Evolutionary conservation across 768 basidiomycete species (phyloP).

Genomic region (Leccinum ochraceum): DNA sequence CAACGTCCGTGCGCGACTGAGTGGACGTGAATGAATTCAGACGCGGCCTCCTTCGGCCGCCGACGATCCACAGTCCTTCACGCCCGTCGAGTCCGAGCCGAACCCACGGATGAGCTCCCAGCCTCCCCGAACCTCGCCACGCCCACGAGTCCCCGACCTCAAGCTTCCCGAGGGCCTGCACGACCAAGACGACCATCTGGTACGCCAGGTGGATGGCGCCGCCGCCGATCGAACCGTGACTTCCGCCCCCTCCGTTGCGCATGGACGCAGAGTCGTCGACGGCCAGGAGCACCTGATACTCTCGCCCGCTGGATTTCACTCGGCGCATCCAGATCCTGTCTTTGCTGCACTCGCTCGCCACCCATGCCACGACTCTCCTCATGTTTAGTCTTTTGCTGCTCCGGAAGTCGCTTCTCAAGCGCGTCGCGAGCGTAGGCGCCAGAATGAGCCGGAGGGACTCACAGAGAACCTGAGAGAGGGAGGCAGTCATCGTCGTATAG

Average conservation of each 20-base stretch:
- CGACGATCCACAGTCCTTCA: constrained; percentile 42
- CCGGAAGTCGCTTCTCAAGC: constrained; percentile 94
- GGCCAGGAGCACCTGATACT: constrained; percentile 93
- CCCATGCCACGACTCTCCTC: constrained; percentile 98
- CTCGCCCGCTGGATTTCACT: constrained; percentile 89
- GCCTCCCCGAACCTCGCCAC: constrained; percentile 87
- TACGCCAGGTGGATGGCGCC: constrained; percentile 80
- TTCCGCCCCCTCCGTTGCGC: constrained; percentile 36
- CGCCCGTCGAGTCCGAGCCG: constrained; percentile 82
- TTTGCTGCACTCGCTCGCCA: constrained; percentile 98
- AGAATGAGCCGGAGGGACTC: constrained; percentile 97
- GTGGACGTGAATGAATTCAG: constrained; percentile 86
- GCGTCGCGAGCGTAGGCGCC: constrained; percentile 91
- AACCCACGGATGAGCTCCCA: constrained; percentile 91
- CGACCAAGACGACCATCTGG: constrained; percentile 89
- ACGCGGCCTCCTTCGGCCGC: constrained; percentile 41
- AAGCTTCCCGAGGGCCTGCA: constrained; percentile 85
- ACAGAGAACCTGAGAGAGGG: constrained; percentile 88
- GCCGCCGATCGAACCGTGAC: constrained; percentile 4
- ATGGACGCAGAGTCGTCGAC: constrained; percentile 97
- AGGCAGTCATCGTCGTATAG: constrained; percentile 88
- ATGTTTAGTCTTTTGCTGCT: constrained; percentile 98
- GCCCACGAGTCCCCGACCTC: constrained; percentile 90
- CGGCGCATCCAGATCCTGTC: constrained; percentile 99
- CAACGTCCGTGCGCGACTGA: constrained; percentile 87